phyloP scores from a whole-genome alignment of 108 stramenopile species.

The Nitzschia sp. region DNA sequence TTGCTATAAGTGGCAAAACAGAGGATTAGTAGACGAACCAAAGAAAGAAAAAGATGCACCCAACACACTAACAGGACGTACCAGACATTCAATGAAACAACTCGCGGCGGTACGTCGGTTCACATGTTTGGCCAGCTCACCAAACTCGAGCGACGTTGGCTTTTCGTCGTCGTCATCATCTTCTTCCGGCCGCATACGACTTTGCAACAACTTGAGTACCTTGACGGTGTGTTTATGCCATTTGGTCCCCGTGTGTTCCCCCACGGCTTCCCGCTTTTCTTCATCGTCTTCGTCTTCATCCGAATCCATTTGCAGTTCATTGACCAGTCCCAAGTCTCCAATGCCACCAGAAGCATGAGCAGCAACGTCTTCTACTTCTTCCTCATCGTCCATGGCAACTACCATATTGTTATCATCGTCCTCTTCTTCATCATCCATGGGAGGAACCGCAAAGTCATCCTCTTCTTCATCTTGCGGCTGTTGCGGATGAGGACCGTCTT shows the following conservation, averaged over 20 bases:
- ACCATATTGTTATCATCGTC: conserved; percentile 11
- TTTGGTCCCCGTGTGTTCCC: conserved; percentile 66
- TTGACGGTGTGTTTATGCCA: conserved; percentile 93
- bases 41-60: not conserved
- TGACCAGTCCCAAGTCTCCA: conserved; percentile 71
- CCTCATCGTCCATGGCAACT: conserved; percentile 30
- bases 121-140: conserved; percentile 58
- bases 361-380: conserved; percentile 32
- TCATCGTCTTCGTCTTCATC: conserved; percentile 51
- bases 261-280: conserved; percentile 62
- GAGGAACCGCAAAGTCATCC: conserved; percentile 16
- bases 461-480: conserved; percentile 34
- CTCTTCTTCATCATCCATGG: conserved; percentile 46
- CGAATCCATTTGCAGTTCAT: conserved; percentile 59
- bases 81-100: conserved; percentile 90
- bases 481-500: not conserved
- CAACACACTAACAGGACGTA: not conserved
- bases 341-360: conserved; percentile 32
- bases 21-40: not conserved
- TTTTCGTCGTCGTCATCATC: conserved; percentile 46
- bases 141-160: conserved; percentile 56
- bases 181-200: conserved; percentile 48
- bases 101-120: conserved; percentile 82
- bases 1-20: conserved; percentile 17
- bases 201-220: conserved; percentile 67